Conservation (phyloP, 129 eudicot genomes). For the Logfia minima region DNA sequence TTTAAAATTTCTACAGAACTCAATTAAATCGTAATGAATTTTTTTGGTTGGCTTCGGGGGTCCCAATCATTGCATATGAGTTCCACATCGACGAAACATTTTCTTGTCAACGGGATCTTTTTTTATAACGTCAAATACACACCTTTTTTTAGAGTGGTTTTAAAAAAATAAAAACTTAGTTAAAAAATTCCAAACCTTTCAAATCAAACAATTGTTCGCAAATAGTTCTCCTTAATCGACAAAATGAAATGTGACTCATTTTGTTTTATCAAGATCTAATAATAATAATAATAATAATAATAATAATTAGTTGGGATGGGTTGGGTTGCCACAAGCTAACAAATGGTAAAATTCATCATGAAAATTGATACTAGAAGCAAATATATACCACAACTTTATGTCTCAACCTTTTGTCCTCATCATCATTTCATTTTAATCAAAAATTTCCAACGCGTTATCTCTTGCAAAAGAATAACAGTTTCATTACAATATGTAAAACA, state of each 20-base stretch:
- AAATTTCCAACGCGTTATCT: not conserved
- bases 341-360: slow-evolving; percentile 9
- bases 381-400: not conserved
- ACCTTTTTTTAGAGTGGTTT: no score
- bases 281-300: no score
- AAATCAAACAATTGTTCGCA: not conserved
- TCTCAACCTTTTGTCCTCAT: slow-evolving; percentile 1
- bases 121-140: no score
- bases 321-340: slow-evolving; percentile 9
- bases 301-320: no score
- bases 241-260: not conserved
- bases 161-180: no score
- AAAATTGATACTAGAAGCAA: slow-evolving; percentile 18
- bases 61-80: not conserved
- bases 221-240: not conserved
- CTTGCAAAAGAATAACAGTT: not conserved
- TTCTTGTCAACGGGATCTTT: not conserved
- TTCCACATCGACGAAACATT: not conserved
- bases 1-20: no score
- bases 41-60: not conserved
- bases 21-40: not conserved
- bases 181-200: not conserved
- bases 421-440: not conserved
- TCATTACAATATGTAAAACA: no score
- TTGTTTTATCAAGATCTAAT: slow-evolving; percentile 3